These are phyloP conservation scores for Epichloe glyceriae DNA, from an alignment of 2,329 filamentous ascomycete genomes.

Conservation along the genomic window DNA sequence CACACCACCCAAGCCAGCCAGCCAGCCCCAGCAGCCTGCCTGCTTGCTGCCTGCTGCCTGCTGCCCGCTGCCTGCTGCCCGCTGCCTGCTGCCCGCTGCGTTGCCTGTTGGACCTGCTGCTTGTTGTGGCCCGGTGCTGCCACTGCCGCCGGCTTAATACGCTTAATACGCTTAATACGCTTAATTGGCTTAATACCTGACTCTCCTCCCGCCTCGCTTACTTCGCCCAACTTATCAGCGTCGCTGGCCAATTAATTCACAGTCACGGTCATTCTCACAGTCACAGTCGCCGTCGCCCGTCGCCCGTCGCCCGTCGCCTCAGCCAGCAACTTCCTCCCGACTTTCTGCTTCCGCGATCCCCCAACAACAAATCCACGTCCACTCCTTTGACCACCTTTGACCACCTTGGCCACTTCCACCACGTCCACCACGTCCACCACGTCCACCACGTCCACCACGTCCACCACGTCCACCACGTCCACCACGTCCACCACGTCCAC, in stretches of 20 bases:
- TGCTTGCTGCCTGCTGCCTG: too few species aligned
- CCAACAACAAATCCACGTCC: slow-evolving; percentile 4
- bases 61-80: too few species aligned
- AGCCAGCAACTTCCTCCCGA: slow-evolving; percentile 18
- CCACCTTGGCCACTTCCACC: slow-evolving; percentile 5
- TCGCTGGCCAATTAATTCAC: slow-evolving; percentile 12
- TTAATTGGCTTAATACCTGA: not conserved
- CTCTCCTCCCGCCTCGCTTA: not conserved
- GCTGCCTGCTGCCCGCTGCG: too few species aligned
- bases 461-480: slow-evolving; percentile 5
- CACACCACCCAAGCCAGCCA: too few species aligned
- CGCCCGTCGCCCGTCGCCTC: too few species aligned
- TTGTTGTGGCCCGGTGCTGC: too few species aligned
- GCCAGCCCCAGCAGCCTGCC: too few species aligned
- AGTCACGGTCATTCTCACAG: not conserved
- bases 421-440: slow-evolving; percentile 6
- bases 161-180: too few species aligned
- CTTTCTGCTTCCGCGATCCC: slow-evolving; percentile 10
- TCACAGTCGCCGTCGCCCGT: slow-evolving; percentile 12
- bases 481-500: slow-evolving; percentile 6
- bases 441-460: slow-evolving; percentile 9
- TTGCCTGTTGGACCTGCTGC: too few species aligned
- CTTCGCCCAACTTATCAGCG: not conserved
- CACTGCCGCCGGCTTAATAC: not conserved
- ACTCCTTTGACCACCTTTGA: slow-evolving; percentile 3